Conservation (phyloP, 164 flowering plant genomes). For the Macadamia tetraphylla region DNA sequence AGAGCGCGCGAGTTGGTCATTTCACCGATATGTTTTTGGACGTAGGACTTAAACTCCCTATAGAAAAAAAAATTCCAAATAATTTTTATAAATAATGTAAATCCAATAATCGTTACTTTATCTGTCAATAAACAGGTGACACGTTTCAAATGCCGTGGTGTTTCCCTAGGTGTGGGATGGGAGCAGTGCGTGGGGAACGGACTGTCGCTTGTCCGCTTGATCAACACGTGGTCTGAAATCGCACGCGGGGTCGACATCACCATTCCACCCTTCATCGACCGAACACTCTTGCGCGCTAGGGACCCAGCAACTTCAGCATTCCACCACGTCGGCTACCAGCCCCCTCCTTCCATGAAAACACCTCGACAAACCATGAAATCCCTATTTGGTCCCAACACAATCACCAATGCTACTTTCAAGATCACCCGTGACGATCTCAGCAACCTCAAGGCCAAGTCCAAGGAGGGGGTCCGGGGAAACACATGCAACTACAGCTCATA, state of each 20-base stretch:
- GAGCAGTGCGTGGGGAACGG: constrained; percentile 48
- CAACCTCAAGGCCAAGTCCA: constrained; percentile 21
- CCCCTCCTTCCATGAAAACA: constrained; percentile 22
- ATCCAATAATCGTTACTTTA: too few species aligned
- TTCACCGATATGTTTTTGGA: too few species aligned
- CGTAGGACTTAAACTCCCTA: too few species aligned
- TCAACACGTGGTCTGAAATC: constrained; percentile 64
- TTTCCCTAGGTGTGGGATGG: constrained; percentile 21
- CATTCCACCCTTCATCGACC: constrained; percentile 54
- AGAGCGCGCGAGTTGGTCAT: too few species aligned
- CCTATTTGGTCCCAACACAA: too few species aligned
- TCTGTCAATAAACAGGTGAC: constrained; percentile 29
- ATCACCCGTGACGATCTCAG: constrained; percentile 38
- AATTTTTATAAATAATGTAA: too few species aligned
- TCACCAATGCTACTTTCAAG: constrained; percentile 31
- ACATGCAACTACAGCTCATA: constrained; percentile 42
- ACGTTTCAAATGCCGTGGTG: constrained; percentile 41
- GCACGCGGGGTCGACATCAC: constrained; percentile 53
- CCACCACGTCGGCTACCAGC: constrained; percentile 59
- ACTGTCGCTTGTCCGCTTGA: constrained; percentile 33
- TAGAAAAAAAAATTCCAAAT: too few species aligned
- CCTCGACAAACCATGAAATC: background rate
- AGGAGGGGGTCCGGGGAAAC: constrained; percentile 25
- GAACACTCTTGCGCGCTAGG: constrained; percentile 47
- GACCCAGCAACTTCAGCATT: constrained; percentile 36